Percentiles rank a stretch among this genome's conserved stretches.
Conservation (phyloP, 257 asterid species). For the Nicotiana attenuata region DNA sequence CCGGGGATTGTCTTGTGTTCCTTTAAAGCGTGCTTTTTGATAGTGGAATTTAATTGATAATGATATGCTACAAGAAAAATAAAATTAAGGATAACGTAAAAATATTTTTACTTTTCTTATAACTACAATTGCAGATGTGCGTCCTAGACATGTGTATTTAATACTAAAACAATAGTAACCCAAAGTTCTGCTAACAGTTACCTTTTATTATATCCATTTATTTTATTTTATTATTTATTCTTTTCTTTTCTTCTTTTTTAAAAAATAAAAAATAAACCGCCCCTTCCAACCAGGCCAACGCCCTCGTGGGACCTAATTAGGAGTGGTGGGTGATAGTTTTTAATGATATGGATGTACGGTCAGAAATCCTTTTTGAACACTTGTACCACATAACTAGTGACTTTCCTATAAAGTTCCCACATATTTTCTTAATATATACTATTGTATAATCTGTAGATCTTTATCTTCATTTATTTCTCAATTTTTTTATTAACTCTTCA, state of each 20-base stretch:
- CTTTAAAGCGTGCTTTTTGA: background rate
- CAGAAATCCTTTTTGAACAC: background rate
- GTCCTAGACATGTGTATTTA: background rate
- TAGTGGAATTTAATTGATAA: background rate
- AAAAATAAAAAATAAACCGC: background rate
- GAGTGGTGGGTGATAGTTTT: background rate
- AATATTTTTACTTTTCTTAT: too few species aligned
- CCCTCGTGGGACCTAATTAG: background rate
- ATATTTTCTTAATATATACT: background rate
- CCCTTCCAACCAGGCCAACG: background rate
- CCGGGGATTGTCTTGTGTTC: too few species aligned
- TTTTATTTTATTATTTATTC: background rate
- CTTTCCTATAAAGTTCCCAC: background rate
- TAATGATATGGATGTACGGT: background rate
- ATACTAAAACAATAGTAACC: background rate
- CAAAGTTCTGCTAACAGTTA: background rate
- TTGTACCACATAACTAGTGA: background rate
- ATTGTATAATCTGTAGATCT: background rate
- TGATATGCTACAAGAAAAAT: background rate
- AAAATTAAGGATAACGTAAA: background rate
- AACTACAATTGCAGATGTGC: background rate
- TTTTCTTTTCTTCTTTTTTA: background rate
- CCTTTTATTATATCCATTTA: background rate
- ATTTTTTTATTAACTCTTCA: background rate
- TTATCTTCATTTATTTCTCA: background rate